Percentiles rank a stretch among this genome's conserved stretches.
phyloP scores from a whole-genome alignment of 2,329 filamentous ascomycete genomes.

The Phaeosphaeriaceae sp. region DNA sequence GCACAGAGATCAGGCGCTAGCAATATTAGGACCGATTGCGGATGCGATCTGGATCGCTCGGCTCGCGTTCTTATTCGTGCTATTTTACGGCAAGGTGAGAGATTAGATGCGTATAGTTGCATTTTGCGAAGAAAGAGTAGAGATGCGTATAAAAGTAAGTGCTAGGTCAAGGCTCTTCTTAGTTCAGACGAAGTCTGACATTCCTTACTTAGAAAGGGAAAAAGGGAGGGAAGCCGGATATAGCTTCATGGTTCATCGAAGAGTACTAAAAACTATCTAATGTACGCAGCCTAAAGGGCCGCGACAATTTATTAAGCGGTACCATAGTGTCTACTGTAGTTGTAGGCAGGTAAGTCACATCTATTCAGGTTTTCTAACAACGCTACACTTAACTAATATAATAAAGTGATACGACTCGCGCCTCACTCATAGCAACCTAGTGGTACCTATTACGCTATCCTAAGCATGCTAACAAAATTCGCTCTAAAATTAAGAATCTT shows the following conservation, averaged over 20 bases:
- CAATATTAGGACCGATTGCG: slow-evolving; percentile 13
- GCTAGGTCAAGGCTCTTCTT: background rate
- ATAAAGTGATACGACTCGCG: slow-evolving; percentile 19
- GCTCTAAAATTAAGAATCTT: slow-evolving; percentile 8
- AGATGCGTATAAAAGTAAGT: slow-evolving; percentile 10
- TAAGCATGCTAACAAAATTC: slow-evolving; percentile 9
- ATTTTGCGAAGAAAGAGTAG: slow-evolving; percentile 18
- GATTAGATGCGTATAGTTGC: slow-evolving; percentile 11
- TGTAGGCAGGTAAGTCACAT: slow-evolving; percentile 2
- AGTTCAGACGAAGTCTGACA: background rate
- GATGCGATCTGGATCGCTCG: slow-evolving; percentile 18
- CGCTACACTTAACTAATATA: background rate
- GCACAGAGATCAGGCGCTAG: slow-evolving; percentile 10
- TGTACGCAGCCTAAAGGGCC: background rate
- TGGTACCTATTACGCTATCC: slow-evolving; percentile 18
- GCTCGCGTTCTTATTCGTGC: slow-evolving; percentile 12
- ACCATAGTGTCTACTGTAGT: slow-evolving; percentile 13
- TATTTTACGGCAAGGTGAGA: slow-evolving; percentile 9
- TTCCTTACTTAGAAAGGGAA: background rate
- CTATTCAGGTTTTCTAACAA: background rate
- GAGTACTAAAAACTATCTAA: slow-evolving; percentile 6
- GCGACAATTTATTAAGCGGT: slow-evolving; percentile 6
- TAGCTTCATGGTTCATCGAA: slow-evolving; percentile 18
- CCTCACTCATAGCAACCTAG: slow-evolving; percentile 13
- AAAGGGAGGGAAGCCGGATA: slow-evolving; percentile 9